A percentile compares a stretch with the other conserved stretches of the same genome.
These are phyloP conservation scores for Talaromyces sp. DNA, from an alignment of 2,329 filamentous ascomycete genomes.

Conservation along the genomic window DNA sequence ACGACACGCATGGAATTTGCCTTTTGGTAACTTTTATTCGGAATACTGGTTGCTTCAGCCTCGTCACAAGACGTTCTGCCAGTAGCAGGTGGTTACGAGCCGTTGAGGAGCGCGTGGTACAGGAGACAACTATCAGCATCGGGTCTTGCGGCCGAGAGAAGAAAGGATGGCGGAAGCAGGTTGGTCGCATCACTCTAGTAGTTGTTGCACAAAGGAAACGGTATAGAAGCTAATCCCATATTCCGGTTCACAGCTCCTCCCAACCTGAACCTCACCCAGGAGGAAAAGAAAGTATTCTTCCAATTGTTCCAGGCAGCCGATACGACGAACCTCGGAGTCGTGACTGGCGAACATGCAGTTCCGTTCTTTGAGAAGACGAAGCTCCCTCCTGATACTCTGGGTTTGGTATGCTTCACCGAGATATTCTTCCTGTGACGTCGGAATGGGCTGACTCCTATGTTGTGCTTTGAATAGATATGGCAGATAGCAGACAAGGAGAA, in stretches of 20 bases:
- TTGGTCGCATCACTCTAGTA: not conserved
- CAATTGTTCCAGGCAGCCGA: slow-evolving; percentile 93
- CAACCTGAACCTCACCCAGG: slow-evolving; percentile 78
- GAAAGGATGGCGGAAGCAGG: slow-evolving; percentile 18
- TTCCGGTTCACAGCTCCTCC: slow-evolving; percentile 43
- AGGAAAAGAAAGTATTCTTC: slow-evolving; percentile 91
- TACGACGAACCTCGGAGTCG: slow-evolving; percentile 83
- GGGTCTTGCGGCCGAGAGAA: not conserved
- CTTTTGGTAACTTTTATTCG: not conserved
- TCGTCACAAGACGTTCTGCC: not conserved
- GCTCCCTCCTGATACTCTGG: slow-evolving; percentile 77
- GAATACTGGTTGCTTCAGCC: not conserved
- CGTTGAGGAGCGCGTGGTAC: slow-evolving; percentile 9
- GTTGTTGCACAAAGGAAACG: not conserved
- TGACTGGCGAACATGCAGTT: slow-evolving; percentile 93
- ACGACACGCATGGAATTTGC: not conserved
- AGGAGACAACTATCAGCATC: not conserved
- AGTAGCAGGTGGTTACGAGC: not conserved
- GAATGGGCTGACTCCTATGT: not conserved
- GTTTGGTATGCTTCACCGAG: slow-evolving; percentile 63
- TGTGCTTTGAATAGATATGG: slow-evolving; percentile 69
- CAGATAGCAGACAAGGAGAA: slow-evolving; percentile 98
- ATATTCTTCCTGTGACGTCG: not conserved
- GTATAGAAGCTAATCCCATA: not conserved
- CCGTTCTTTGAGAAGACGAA: slow-evolving; percentile 97